Evolutionary conservation across 805 yeast genomes (phyloP).

Genomic region (Zygotorulaspora danielsina): DNA sequence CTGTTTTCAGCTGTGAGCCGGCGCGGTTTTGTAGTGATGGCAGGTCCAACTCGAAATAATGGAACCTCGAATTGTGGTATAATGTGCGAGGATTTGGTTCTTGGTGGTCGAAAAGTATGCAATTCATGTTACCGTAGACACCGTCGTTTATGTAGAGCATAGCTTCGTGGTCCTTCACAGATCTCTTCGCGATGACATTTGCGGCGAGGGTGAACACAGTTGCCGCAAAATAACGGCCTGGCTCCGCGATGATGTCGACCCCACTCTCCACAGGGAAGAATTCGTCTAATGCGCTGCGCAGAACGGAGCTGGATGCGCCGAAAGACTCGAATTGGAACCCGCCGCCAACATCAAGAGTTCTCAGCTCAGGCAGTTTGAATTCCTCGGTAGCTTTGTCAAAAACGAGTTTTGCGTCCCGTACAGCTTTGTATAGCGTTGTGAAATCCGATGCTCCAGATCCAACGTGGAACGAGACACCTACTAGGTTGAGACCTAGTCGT

Average conservation of each 20-base stretch:
- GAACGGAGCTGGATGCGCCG: constrained; percentile 50
- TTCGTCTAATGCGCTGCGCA: constrained; percentile 51
- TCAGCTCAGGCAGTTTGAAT: constrained; percentile 44
- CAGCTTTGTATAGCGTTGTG: constrained; percentile 61
- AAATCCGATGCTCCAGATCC: constrained; percentile 90
- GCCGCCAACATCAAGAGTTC: constrained; percentile 83
- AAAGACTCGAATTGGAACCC: constrained; percentile 74
- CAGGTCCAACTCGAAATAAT: constrained; percentile 37
- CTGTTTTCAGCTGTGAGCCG: constrained; percentile 7
- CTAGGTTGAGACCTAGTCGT: constrained; percentile 56
- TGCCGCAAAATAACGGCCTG: constrained; percentile 88
- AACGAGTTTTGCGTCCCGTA: constrained; percentile 61
- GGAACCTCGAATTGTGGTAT: constrained; percentile 47
- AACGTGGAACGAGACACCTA: constrained; percentile 91
- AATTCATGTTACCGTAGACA: constrained; percentile 91
- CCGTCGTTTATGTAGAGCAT: constrained; percentile 94
- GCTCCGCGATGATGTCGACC: constrained; percentile 76
- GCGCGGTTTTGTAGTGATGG: constrained; percentile 15
- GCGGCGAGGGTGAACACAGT: constrained; percentile 80
- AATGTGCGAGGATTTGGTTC: constrained; percentile 66
- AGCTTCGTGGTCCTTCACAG: constrained; percentile 39
- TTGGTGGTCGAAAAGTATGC: constrained; percentile 90
- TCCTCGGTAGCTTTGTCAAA: constrained; percentile 54
- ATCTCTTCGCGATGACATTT: constrained; percentile 80
- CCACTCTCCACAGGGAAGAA: constrained; percentile 50